Conservation (phyloP, 2,329 filamentous ascomycete species). For the Xylariaceae sp. region DNA sequence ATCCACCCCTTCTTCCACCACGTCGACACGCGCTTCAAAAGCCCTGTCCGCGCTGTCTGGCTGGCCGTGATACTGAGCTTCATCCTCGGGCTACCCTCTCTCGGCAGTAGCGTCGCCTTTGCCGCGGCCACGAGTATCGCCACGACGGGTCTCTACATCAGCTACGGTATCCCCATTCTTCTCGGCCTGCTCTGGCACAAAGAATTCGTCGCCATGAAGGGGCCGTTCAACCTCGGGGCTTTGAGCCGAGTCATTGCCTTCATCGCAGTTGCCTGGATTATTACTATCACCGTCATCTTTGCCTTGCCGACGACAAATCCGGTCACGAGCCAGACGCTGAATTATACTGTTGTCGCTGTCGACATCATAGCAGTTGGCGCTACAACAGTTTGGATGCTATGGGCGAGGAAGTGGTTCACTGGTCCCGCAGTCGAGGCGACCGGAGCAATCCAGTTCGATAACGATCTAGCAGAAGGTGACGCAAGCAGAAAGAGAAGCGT, state of each 20-base stretch:
- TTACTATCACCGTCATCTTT: slow-evolving; percentile 51
- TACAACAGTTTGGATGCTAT: slow-evolving; percentile 45
- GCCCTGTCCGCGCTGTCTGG: slow-evolving; percentile 50
- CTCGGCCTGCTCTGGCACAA: slow-evolving; percentile 46
- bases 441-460: slow-evolving; percentile 42
- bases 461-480: slow-evolving; percentile 40
- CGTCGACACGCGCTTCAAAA: slow-evolving; percentile 45
- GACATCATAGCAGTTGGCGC: slow-evolving; percentile 48
- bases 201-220: slow-evolving; percentile 46
- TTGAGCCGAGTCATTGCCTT: slow-evolving; percentile 43
- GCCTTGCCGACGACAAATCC: slow-evolving; percentile 52
- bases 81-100: slow-evolving; percentile 48
- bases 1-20: slow-evolving; percentile 50
- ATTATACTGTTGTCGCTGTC: slow-evolving; percentile 55
- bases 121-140: slow-evolving; percentile 54
- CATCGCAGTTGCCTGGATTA: slow-evolving; percentile 46
- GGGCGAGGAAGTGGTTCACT: slow-evolving; percentile 50
- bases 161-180: slow-evolving; percentile 48
- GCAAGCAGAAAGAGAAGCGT: slow-evolving; percentile 23
- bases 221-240: slow-evolving; percentile 48
- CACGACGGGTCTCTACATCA: slow-evolving; percentile 53
- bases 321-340: slow-evolving; percentile 50
- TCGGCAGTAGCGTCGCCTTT: slow-evolving; percentile 51
- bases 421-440: slow-evolving; percentile 50
- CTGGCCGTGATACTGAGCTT: slow-evolving; percentile 50